Percentiles rank a stretch among this genome's conserved stretches.
These are phyloP conservation scores for Colletotrichum destructivum DNA, from an alignment of 2,329 filamentous ascomycete species.

Conservation along the genomic window DNA sequence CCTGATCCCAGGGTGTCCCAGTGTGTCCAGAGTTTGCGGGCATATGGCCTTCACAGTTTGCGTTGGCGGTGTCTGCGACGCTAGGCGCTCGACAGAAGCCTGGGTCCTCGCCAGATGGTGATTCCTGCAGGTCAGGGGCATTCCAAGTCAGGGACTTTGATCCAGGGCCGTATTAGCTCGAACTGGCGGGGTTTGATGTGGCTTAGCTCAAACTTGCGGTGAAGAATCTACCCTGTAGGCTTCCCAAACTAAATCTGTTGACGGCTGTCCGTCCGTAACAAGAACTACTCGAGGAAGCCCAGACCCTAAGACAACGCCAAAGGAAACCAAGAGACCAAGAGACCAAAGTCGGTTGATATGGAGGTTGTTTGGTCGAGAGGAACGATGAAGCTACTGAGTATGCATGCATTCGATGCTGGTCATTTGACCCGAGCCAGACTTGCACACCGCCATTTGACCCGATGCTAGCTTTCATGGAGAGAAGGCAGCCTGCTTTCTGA, in stretches of 20 bases:
- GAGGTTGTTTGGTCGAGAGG: neutral
- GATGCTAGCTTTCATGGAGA: neutral
- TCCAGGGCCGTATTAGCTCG: neutral
- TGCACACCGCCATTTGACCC: neutral
- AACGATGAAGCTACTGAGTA: neutral
- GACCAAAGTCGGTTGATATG: neutral
- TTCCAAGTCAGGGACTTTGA: neutral
- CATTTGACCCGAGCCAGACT: neutral
- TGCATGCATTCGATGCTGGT: neutral
- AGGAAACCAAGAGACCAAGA: neutral
- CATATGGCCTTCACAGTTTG: neutral
- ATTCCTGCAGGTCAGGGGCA: neutral
- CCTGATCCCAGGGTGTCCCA: no score
- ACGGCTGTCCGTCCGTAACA: no score
- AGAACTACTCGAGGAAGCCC: neutral
- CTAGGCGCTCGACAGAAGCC: no score
- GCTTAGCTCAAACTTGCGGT: neutral
- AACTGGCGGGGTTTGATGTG: neutral
- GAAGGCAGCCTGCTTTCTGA: neutral
- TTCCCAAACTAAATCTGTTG: neutral
- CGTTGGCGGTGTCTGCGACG: no score
- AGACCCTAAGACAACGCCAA: neutral
- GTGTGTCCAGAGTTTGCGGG: neutral
- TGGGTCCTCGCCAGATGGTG: no score
- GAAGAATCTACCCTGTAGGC: neutral